Conservation (phyloP, 495 filamentous ascomycete genomes). For the Cercophora scortea region DNA sequence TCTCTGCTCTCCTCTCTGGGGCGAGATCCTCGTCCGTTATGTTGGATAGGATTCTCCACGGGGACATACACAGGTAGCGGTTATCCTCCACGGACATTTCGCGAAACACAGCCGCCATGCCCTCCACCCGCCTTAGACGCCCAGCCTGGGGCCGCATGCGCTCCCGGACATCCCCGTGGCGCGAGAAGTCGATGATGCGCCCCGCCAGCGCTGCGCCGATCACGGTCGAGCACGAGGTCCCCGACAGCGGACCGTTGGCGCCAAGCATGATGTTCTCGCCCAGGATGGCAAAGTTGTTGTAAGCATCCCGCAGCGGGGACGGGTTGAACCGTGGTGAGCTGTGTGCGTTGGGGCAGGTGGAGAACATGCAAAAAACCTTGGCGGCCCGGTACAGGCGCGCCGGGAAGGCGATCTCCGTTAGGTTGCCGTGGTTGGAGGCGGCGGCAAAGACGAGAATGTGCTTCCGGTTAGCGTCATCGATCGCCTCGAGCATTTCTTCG, state of each 20-base stretch:
- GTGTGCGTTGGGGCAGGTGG: conserved; percentile 2
- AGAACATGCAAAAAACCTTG: conserved; percentile 12
- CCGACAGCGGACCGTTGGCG: not conserved
- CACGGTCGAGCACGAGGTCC: conserved; percentile 5
- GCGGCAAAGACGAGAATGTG: conserved; percentile 7
- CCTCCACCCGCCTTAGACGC: conserved; percentile 2
- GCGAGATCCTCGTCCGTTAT: no score
- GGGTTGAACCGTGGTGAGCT: conserved; percentile 2
- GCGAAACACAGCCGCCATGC: conserved; percentile 4
- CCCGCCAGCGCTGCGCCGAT: conserved; percentile 13
- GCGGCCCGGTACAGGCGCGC: not conserved
- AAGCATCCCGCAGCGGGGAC: not conserved
- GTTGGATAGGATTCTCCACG: not conserved
- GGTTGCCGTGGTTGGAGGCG: conserved; percentile 3
- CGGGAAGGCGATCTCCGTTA: conserved; percentile 3
- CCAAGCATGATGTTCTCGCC: conserved; percentile 3
- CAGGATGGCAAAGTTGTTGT: conserved; percentile 9
- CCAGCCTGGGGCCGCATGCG: conserved; percentile 1
- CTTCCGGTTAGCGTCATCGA: not conserved
- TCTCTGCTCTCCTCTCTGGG: no score
- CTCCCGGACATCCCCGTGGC: conserved; percentile 6
- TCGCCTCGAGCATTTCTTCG: not conserved
- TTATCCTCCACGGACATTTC: conserved; percentile 1
- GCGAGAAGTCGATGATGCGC: conserved; percentile 11
- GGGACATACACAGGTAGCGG: conserved; percentile 4